Conservation (phyloP, 164 flowering plant species). For the Nymphaea thermarum region DNA sequence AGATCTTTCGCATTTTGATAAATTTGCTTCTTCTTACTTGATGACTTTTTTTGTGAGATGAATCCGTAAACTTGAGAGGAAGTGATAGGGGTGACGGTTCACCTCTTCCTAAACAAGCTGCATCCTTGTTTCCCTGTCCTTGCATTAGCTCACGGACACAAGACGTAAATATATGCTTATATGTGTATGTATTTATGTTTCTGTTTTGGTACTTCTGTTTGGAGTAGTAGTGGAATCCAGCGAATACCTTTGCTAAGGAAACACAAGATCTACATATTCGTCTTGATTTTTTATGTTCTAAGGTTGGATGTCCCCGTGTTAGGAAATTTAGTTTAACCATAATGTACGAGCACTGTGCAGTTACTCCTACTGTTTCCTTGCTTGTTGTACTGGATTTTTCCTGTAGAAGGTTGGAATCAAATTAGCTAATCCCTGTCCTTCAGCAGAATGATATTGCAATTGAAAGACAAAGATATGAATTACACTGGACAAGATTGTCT, state of each 20-base stretch:
- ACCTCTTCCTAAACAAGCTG: not conserved
- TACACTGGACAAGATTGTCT: conserved; percentile 22
- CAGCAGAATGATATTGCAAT: conserved; percentile 40
- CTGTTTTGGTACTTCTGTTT: not conserved
- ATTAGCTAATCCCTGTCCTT: conserved; percentile 11
- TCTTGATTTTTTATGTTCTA: too few relatives aligned
- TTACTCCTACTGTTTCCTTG: not conserved
- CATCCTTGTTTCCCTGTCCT: not conserved
- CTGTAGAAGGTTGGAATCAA: not conserved
- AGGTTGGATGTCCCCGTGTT: too few relatives aligned
- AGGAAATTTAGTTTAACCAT: too few relatives aligned
- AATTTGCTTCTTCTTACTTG: too few relatives aligned
- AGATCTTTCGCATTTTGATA: too few relatives aligned
- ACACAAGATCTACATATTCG: too few relatives aligned
- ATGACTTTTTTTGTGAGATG: too few relatives aligned
- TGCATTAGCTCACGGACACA: too few relatives aligned
- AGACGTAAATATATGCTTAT: too few relatives aligned
- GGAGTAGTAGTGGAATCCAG: too few relatives aligned
- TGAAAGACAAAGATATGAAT: conserved; percentile 24
- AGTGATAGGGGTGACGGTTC: not conserved
- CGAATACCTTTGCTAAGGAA: too few relatives aligned
- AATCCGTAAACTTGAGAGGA: too few relatives aligned
- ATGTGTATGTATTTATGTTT: not conserved
- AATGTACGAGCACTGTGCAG: not conserved
- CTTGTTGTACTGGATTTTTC: not conserved